Base-by-base conservation (phyloP, 2,329 filamentous ascomycete genomes). In the Clonostachys byssicola region DNA sequence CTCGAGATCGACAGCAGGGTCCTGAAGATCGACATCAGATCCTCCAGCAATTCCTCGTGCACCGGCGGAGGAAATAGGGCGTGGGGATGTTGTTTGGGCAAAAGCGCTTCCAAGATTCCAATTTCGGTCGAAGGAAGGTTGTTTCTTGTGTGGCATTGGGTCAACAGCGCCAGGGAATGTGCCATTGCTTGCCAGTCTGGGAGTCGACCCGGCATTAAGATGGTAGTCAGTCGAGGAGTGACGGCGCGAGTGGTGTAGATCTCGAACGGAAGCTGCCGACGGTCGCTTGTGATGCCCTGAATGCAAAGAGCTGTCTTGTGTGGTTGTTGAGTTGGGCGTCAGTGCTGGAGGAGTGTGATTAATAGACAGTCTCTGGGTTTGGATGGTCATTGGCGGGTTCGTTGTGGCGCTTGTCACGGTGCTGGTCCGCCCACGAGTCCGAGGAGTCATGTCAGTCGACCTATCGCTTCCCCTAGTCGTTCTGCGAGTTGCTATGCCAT, bases 181-280 rank as follows among this genome's bases (percentile, higher is more conserved):
- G 36, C 70, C 71, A 51, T 70, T 71, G 20, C 66, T 59, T 16
- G 64, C 59, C 40, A 76, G 54, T 49, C 74, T 78, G 6, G 72
- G 71, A 10, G 57, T 53, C 30, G 53, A 46, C 10, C 42, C 34
- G 6, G 44, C 47, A 13, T 34, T 38, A 5, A 72, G 63, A 44
- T 81, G 77, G 60, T 84, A 86, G 55, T 95, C 90, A 43, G 89
- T 90, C 3, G 89, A 94, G 2, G 92, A 96, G 67, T 95, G 91
- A 49, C 91, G 86, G 40, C 91, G 82, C 39, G 87, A 89, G 62
- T 95, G 89, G 58, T 94, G 85, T 56, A 95, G 72, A 49, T 90
- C 88, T 55, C 90, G 81, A 39, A 95, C 78, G 12, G 88, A 92
- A 36, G 89, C 89, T 49, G 89, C 89, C 12, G 89, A 95, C 4